phyloP scores from a whole-genome alignment of 1,139 yeast genomes.

The Ogataea hybrid region DNA sequence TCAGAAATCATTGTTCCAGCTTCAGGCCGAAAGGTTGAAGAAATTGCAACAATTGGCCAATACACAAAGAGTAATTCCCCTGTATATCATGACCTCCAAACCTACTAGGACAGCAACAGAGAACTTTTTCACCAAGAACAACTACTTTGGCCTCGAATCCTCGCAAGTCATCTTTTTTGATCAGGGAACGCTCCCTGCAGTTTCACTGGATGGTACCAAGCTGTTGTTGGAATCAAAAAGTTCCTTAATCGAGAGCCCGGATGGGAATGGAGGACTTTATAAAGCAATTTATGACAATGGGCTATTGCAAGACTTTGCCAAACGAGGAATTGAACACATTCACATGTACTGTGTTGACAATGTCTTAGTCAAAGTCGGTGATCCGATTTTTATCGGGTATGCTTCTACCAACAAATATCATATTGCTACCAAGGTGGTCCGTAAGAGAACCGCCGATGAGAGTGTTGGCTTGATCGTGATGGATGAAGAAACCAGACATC shows the following conservation, averaged over 20 bases:
- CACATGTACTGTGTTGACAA: conserved; percentile 98
- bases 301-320: conserved; percentile 63
- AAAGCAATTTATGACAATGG: conserved; percentile 70
- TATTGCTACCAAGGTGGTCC: conserved; percentile 91
- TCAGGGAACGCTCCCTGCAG: conserved; percentile 95
- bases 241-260: conserved; percentile 82
- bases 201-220: conserved; percentile 65
- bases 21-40: conserved; percentile 84
- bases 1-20: conserved; percentile 77
- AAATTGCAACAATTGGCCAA: conserved; percentile 61
- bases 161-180: conserved; percentile 75
- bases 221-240: conserved; percentile 59
- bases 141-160: conserved; percentile 66
- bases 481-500: conserved; percentile 56
- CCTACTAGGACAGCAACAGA: conserved; percentile 84
- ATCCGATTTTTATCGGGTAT: conserved; percentile 89
- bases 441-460: conserved; percentile 86
- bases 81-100: conserved; percentile 97
- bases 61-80: conserved; percentile 45
- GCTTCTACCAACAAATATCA: conserved; percentile 65
- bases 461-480: conserved; percentile 89
- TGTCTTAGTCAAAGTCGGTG: conserved; percentile 88
- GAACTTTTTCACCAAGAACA: conserved; percentile 55
- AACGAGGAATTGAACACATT: conserved; percentile 79
- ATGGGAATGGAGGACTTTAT: conserved; percentile 97